A percentile compares a stretch with the other conserved stretches of the same genome.
These are phyloP conservation scores for Bryopsis sp. DNA, from an alignment of 139 green algal genomes.

Conservation along the genomic window DNA sequence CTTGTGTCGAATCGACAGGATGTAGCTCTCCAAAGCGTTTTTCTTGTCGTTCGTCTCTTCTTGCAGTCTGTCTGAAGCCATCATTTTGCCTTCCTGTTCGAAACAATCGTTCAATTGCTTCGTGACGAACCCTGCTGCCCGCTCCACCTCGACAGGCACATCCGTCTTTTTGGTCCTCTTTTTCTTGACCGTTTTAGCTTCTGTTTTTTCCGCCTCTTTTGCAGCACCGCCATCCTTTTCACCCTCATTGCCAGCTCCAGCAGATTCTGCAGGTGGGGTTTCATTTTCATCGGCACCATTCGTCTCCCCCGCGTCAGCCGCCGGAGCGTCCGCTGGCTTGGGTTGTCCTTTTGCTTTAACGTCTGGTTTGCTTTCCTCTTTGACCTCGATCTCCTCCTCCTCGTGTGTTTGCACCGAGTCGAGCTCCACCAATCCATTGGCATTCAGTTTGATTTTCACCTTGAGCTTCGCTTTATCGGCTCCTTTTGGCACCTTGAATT, in stretches of 20 bases:
- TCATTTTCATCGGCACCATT: neutral
- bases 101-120: constrained; percentile 35
- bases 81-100: constrained; percentile 40
- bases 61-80: constrained; percentile 66
- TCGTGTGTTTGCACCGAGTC: constrained; percentile 71
- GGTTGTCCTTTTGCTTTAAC: constrained; percentile 20
- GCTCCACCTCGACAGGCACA: constrained; percentile 29
- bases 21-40: constrained; percentile 93
- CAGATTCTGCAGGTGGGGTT: neutral
- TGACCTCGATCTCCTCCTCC: constrained; percentile 66
- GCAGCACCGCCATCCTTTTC: neutral
- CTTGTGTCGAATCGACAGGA: constrained; percentile 79
- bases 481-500: constrained; percentile 32
- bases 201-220: constrained; percentile 20
- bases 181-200: constrained; percentile 37
- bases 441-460: constrained; percentile 71
- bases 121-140: constrained; percentile 17
- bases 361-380: too few species aligned
- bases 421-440: constrained; percentile 76
- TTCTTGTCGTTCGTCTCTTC: constrained; percentile 94
- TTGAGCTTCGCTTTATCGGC: constrained; percentile 77
- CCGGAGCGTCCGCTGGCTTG: constrained; percentile 30
- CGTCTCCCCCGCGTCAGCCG: constrained; percentile 3
- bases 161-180: constrained; percentile 52
- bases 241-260: neutral